A percentile compares a stretch with the other conserved stretches of the same genome.
These are phyloP conservation scores for Thecaphora frezii DNA, from an alignment of 1,284 basidiomycete species.

Conservation along the genomic window DNA sequence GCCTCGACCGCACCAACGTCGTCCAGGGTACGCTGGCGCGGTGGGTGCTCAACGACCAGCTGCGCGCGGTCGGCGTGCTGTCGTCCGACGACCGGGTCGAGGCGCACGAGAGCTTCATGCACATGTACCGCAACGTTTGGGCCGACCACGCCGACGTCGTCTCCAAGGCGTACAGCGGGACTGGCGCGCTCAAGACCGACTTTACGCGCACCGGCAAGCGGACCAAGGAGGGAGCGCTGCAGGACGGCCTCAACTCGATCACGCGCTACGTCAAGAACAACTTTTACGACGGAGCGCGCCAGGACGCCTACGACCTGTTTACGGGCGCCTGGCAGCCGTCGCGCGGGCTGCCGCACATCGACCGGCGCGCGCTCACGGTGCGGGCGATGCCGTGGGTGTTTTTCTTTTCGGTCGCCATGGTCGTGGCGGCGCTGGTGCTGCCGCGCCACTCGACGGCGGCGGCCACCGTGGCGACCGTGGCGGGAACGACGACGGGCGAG, in stretches of 20 bases:
- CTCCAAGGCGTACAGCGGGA: conserved; percentile 88
- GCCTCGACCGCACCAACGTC: conserved; percentile 87
- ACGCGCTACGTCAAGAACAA: conserved; percentile 94
- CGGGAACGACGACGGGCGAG: conserved; percentile 7
- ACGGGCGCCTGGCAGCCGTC: conserved; percentile 79
- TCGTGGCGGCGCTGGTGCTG: conserved; percentile 61
- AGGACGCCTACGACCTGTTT: conserved; percentile 73
- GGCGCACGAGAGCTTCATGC: conserved; percentile 61
- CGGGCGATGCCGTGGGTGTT: conserved; percentile 83
- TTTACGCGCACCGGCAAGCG: conserved; percentile 88
- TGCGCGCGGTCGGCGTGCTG: conserved; percentile 63
- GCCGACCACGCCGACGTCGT: conserved; percentile 93
- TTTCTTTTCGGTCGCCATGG: conserved; percentile 74
- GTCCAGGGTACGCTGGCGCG: conserved; percentile 67
- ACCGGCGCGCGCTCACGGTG: conserved; percentile 76
- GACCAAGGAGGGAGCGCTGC: conserved; percentile 73
- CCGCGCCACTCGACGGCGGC: conserved; percentile 27
- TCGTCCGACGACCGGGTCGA: conserved; percentile 44
- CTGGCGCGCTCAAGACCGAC: conserved; percentile 94
- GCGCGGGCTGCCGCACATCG: conserved; percentile 71
- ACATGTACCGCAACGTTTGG: conserved; percentile 93
- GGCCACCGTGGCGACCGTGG: conserved; percentile 9
- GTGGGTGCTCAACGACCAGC: conserved; percentile 68
- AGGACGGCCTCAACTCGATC: conserved; percentile 85
- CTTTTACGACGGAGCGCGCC: conserved; percentile 90